phyloP scores from a whole-genome alignment of 495 filamentous ascomycete species.

The Pseudomonodictys pantanalensis region DNA sequence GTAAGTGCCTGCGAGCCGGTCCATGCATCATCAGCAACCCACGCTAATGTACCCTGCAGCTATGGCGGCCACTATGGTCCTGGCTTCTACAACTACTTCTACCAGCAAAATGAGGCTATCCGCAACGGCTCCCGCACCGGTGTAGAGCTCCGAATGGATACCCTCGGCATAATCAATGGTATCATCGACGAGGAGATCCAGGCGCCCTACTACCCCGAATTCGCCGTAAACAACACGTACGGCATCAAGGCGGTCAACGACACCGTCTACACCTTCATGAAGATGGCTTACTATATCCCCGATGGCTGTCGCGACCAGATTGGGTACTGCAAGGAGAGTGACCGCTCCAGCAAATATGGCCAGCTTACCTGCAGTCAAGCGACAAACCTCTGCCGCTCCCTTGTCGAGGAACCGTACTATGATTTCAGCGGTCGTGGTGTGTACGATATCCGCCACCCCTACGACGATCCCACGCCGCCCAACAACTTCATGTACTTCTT shows the following conservation, averaged over 20 bases:
- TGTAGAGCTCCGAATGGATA: slow-evolving; percentile 55
- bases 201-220: slow-evolving; percentile 62
- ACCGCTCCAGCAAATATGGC: slow-evolving; percentile 40
- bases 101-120: slow-evolving; percentile 58
- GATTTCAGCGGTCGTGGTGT: slow-evolving; percentile 46
- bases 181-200: slow-evolving; percentile 70
- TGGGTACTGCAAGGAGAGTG: slow-evolving; percentile 37
- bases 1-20: too few species aligned
- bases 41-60: not conserved
- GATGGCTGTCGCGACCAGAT: slow-evolving; percentile 42
- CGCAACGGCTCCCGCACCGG: slow-evolving; percentile 48
- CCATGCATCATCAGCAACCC: slow-evolving; percentile 35
- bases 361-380: slow-evolving; percentile 42
- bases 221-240: slow-evolving; percentile 76
- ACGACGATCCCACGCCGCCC: slow-evolving; percentile 51
- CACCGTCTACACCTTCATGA: slow-evolving; percentile 48
- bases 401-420: slow-evolving; percentile 49
- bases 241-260: slow-evolving; percentile 63
- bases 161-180: slow-evolving; percentile 61
- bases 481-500: slow-evolving; percentile 48
- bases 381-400: slow-evolving; percentile 44
- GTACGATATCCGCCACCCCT: slow-evolving; percentile 53
- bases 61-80: slow-evolving; percentile 33
- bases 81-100: slow-evolving; percentile 59
- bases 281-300: slow-evolving; percentile 49